Percentiles rank a stretch among this genome's conserved stretches.
phyloP scores from a whole-genome alignment of 1,284 basidiomycete genomes.

The Ceratobasidium sp. region DNA sequence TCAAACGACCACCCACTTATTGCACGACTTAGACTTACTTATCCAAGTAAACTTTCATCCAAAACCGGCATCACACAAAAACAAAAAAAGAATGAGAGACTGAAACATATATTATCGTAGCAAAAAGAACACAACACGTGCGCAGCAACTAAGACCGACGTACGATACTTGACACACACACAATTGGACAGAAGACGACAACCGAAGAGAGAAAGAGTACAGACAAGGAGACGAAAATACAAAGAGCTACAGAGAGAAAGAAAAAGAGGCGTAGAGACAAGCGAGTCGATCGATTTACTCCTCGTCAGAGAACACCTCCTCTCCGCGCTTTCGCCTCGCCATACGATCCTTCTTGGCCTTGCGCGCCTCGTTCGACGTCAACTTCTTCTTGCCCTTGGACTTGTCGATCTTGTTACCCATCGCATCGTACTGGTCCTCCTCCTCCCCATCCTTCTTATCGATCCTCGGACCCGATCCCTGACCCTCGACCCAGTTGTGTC shows the following conservation, averaged over 20 bases:
- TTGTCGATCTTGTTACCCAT: conserved; percentile 94
- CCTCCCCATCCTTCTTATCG: conserved; percentile 88
- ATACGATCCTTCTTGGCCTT: conserved; percentile 97
- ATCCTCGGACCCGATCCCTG: conserved; percentile 93
- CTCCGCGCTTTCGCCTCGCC: conserved; percentile 85
- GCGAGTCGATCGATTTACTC: conserved; percentile 50
- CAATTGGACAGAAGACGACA: conserved; percentile 19
- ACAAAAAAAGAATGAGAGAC: conserved; percentile 19
- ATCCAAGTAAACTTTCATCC: no score
- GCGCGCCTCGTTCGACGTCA: conserved; percentile 82
- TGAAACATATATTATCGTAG: conserved; percentile 12
- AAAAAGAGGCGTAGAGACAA: conserved; percentile 17
- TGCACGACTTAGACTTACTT: no score
- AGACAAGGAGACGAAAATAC: conserved; percentile 40
- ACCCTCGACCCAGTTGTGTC: conserved; percentile 99
- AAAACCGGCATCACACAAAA: no score
- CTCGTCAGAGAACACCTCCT: conserved; percentile 81
- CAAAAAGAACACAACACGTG: background rate
- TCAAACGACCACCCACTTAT: no score
- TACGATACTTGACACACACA: conserved; percentile 49
- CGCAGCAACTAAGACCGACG: conserved; percentile 51
- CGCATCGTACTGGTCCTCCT: conserved; percentile 91
- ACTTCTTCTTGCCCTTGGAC: conserved; percentile 86
- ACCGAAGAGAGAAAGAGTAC: conserved; percentile 49
- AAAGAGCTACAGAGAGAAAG: conserved; percentile 32